Evolutionary conservation across 495 filamentous ascomycete species (phyloP).

Genomic region (Tuber indicum): DNA sequence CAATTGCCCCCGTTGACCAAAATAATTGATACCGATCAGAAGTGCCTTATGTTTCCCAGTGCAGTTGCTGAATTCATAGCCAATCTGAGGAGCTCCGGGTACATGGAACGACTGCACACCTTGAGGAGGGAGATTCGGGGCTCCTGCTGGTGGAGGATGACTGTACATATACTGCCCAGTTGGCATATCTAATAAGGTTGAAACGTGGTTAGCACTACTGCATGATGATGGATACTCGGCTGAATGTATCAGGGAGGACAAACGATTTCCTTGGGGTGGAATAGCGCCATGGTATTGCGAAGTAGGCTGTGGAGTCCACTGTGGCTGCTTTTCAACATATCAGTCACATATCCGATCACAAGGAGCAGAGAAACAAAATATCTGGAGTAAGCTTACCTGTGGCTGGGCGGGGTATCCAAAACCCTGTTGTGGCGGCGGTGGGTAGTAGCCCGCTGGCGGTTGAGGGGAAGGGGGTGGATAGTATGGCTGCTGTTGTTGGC

Average conservation of each 20-base stretch:
- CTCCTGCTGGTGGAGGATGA: slow-evolving; percentile 37
- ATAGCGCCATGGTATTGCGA: slow-evolving; percentile 23
- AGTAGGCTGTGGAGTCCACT: slow-evolving; percentile 17
- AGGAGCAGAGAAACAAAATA: neutral
- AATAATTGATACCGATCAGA: slow-evolving; percentile 97
- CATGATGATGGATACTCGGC: neutral
- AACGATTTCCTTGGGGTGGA: slow-evolving; percentile 28
- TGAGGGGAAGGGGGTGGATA: slow-evolving; percentile 29
- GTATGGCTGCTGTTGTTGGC: slow-evolving; percentile 33
- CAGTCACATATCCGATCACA: slow-evolving; percentile 4
- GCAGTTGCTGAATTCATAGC: slow-evolving; percentile 83
- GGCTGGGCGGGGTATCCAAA: slow-evolving; percentile 23
- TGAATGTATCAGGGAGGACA: slow-evolving; percentile 19
- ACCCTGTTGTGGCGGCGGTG: slow-evolving; percentile 29
- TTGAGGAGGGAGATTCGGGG: slow-evolving; percentile 56
- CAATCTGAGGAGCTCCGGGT: slow-evolving; percentile 66
- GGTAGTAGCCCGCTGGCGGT: slow-evolving; percentile 29
- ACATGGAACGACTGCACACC: slow-evolving; percentile 60
- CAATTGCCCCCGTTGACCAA: slow-evolving; percentile 83
- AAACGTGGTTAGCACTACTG: neutral
- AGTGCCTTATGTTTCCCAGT: slow-evolving; percentile 87
- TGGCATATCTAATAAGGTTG: slow-evolving; percentile 30
- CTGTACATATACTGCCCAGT: slow-evolving; percentile 29
- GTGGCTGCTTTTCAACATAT: slow-evolving; percentile 21
- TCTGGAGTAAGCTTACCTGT: slow-evolving; percentile 24